Percentiles rank a stretch among this genome's conserved stretches.
Conservation (phyloP, 23 red algal species). For the Gracilaria domingensis region DNA sequence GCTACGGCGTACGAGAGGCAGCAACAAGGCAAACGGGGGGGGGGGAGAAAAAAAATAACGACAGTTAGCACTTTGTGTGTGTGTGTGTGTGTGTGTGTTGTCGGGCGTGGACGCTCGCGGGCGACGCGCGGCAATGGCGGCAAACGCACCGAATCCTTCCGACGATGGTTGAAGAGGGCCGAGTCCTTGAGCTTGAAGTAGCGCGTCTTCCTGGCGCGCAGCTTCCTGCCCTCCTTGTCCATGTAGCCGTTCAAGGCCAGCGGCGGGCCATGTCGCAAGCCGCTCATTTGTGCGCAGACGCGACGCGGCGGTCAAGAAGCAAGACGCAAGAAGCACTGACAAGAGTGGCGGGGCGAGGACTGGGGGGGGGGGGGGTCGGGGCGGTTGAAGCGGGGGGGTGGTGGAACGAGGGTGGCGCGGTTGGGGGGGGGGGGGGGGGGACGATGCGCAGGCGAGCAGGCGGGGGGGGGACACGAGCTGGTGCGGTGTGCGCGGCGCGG, state of each 20-base stretch:
- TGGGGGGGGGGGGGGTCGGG: neutral
- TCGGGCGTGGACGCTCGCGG: neutral
- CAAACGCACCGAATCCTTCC: conserved; percentile 66
- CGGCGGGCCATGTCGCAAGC: conserved; percentile 75
- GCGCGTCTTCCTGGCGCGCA: conserved; percentile 71
- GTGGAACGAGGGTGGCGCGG: neutral
- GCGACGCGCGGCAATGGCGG: neutral
- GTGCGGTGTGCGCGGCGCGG: too few relatives aligned
- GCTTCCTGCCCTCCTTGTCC: conserved; percentile 81
- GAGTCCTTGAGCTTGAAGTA: conserved; percentile 80
- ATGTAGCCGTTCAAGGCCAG: conserved; percentile 80
- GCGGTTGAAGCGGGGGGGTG: conserved; percentile 1
- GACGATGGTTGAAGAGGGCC: conserved; percentile 80
- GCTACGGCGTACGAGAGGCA: neutral
- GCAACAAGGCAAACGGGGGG: neutral
- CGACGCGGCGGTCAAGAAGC: too few relatives aligned
- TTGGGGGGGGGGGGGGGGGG: neutral
- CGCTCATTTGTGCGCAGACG: too few relatives aligned
- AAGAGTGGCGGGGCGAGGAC: neutral
- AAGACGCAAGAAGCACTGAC: neutral
- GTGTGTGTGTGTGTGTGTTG: too few relatives aligned
- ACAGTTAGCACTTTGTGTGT: too few relatives aligned
- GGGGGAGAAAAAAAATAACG: conserved; percentile 8
- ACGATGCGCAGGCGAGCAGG: too few relatives aligned
- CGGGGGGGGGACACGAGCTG: too few relatives aligned